Percentiles rank a stretch among this genome's conserved stretches.
Evolutionary conservation across 2,329 filamentous ascomycete genomes (phyloP).

Genomic region (Neonectria hederae): DNA sequence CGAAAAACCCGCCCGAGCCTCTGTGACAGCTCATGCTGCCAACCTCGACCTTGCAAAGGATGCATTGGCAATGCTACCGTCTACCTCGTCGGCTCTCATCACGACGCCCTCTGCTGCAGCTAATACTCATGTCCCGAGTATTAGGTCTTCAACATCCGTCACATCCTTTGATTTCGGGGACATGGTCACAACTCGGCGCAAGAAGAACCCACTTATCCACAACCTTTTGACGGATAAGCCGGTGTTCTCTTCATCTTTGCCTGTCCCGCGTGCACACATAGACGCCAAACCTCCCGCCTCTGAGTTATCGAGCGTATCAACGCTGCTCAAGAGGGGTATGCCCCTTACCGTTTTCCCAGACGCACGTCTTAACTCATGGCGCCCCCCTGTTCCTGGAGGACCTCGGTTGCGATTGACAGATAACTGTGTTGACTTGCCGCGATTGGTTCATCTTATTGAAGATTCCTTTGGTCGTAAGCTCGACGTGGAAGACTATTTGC

Average conservation of each 20-base stretch:
- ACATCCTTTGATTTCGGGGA: constrained; percentile 59
- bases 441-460: constrained; percentile 87
- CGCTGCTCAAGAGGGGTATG: constrained; percentile 91
- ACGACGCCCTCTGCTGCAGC: constrained; percentile 88
- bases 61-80: constrained; percentile 79
- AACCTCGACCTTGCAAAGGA: constrained; percentile 80
- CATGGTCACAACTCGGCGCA: constrained; percentile 63
- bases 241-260: constrained; percentile 89
- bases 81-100: constrained; percentile 86
- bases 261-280: constrained; percentile 69
- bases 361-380: constrained; percentile 75
- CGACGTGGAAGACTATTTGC: constrained; percentile 83
- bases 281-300: constrained; percentile 32
- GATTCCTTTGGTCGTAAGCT: constrained; percentile 90
- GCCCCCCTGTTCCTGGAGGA: constrained; percentile 66
- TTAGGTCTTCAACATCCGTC: constrained; percentile 46
- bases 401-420: constrained; percentile 78
- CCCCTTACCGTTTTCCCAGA: constrained; percentile 86
- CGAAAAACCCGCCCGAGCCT: constrained; percentile 43
- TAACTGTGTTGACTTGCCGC: constrained; percentile 81
- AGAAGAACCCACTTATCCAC: constrained; percentile 88
- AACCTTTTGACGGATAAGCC: constrained; percentile 97
- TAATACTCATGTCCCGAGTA: constrained; percentile 48
- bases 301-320: constrained; percentile 62
- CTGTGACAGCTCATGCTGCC: constrained; percentile 61